These are phyloP conservation scores for Ustilago tritici DNA, from an alignment of 1,284 basidiomycete genomes.

Conservation along the genomic window DNA sequence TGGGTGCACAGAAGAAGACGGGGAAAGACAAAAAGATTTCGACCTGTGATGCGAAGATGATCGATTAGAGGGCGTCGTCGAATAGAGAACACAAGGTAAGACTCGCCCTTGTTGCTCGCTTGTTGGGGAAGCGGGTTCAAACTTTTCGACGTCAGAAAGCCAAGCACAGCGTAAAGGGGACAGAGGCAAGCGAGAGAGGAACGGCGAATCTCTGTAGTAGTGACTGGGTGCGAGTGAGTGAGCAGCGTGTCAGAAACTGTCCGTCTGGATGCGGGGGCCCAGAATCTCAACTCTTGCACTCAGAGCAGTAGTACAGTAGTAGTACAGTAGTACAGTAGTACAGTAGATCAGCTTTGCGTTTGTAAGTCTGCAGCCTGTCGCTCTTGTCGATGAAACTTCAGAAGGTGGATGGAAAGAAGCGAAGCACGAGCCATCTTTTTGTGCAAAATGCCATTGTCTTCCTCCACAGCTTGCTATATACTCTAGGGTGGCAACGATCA, in stretches of 20 bases:
- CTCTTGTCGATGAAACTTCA: conserved; percentile 6
- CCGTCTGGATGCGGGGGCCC: conserved; percentile 20
- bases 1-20: not conserved
- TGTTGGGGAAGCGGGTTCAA: not conserved
- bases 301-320: not conserved
- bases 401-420: not conserved
- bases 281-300: conserved; percentile 9
- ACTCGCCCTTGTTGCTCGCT: not conserved
- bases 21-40: not conserved
- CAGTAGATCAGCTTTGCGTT: conserved; percentile 1
- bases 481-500: conserved; percentile 14
- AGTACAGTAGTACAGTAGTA: not conserved
- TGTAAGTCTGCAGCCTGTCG: not conserved
- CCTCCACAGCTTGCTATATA: conserved; percentile 1
- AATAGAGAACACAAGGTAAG: not conserved
- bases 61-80: conserved; percentile 7
- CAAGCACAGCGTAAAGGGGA: not conserved
- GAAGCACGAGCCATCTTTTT: conserved; percentile 20
- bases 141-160: not conserved
- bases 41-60: not conserved
- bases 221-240: not conserved
- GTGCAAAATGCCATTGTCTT: not conserved
- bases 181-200: not conserved
- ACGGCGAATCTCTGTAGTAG: conserved; percentile 1
- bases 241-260: not conserved